These are phyloP conservation scores for Penicillium cataractarum DNA, from an alignment of 495 filamentous ascomycete species.

Conservation along the genomic window DNA sequence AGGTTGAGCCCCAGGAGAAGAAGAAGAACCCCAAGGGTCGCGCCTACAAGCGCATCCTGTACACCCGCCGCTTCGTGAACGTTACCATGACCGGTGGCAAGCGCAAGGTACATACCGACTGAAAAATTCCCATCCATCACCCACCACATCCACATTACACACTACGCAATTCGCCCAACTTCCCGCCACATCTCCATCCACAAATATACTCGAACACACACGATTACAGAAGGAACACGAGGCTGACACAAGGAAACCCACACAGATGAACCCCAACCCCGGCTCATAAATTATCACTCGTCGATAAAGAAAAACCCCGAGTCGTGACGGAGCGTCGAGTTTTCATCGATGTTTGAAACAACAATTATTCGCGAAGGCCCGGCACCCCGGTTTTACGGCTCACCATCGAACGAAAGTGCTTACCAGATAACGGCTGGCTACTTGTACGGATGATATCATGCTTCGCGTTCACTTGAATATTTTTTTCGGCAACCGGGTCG, in stretches of 20 bases:
- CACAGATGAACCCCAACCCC: slow-evolving; percentile 49
- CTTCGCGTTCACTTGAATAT: slow-evolving; percentile 38
- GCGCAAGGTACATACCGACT: slow-evolving; percentile 77
- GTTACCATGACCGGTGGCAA: slow-evolving; percentile 99
- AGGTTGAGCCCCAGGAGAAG: slow-evolving; percentile 52
- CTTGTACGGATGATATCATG: slow-evolving; percentile 43
- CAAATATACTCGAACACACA: background rate
- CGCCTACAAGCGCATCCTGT: slow-evolving; percentile 95
- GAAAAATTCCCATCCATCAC: slow-evolving; percentile 16
- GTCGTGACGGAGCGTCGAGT: slow-evolving; percentile 32
- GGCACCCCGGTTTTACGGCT: slow-evolving; percentile 24
- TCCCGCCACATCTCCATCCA: background rate
- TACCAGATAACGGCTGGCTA: slow-evolving; percentile 36
- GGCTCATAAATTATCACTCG: slow-evolving; percentile 32
- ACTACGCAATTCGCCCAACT: background rate
- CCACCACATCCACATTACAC: background rate
- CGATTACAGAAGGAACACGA: slow-evolving; percentile 4
- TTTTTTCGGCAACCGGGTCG: slow-evolving; percentile 37
- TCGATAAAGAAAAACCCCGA: slow-evolving; percentile 32
- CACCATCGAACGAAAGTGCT: slow-evolving; percentile 34
- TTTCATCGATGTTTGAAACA: slow-evolving; percentile 31
- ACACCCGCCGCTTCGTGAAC: slow-evolving; percentile 99
- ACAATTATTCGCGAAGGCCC: slow-evolving; percentile 29
- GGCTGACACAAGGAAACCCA: slow-evolving; percentile 30
- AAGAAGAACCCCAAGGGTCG: slow-evolving; percentile 85